These are phyloP conservation scores for Mangifera indica DNA, from an alignment of 345 rosid species.

Conservation along the genomic window DNA sequence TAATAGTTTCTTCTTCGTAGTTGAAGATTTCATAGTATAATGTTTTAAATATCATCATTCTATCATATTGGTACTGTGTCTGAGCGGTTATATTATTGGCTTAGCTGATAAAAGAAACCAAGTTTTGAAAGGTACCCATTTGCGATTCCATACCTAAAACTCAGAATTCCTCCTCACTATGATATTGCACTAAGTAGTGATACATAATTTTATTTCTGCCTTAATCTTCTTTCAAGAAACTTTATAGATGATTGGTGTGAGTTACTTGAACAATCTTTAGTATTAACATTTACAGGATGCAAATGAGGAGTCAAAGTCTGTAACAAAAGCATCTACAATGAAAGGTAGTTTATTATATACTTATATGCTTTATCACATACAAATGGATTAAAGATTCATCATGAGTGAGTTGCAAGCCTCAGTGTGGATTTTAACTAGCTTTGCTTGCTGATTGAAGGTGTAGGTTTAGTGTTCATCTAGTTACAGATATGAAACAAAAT, in stretches of 20 bases:
- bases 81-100: neutral
- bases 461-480: neutral
- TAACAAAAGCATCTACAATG: slow-evolving; percentile 94
- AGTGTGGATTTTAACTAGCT: neutral
- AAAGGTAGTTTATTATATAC: slow-evolving; percentile 47
- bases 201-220: slow-evolving; percentile 6
- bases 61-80: neutral
- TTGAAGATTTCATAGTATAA: neutral
- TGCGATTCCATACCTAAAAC: neutral
- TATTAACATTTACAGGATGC: slow-evolving; percentile 65
- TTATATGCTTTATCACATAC: neutral
- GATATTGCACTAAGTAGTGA: neutral
- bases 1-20: neutral
- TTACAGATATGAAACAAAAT: neutral
- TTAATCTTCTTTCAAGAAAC: neutral
- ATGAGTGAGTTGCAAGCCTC: neutral
- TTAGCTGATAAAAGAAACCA: neutral
- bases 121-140: neutral
- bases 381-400: neutral
- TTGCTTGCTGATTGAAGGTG: neutral
- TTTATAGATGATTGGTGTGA: neutral
- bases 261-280: too few species aligned
- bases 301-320: slow-evolving; percentile 89
- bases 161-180: neutral
- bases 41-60: slow-evolving; percentile 1